Evolutionary conservation across 257 asterid genomes (phyloP), one percentile per base, ranked within the genome.

Genomic region (Lithospermum erythrorhizon): DNA sequence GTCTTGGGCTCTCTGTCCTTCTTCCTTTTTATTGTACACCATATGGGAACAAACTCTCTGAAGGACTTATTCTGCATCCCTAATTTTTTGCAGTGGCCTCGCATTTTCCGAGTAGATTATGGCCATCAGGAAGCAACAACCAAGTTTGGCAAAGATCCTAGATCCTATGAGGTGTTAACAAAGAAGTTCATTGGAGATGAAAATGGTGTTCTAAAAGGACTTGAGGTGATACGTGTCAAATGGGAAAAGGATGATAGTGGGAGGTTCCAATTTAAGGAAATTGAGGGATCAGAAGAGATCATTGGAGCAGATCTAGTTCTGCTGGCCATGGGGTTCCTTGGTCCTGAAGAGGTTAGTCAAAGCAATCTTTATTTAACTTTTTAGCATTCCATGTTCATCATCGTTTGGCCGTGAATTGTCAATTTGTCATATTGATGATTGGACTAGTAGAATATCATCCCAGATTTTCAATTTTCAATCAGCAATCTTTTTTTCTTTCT

Each of bases 241-340:
- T 93, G 99, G 99, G 99, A 86, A 81, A 93, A 93, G 76, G 99
- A 93, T 61, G 81, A 81, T 14, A 77, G 71, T 60, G 97, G 99
- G 52, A 86, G 61, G 78, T 93, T 93, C 52, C 95, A 85, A 63
- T 93, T 84, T 21, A 81, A 86, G 83, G 99, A 93, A 86, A 80
- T 93, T 6, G 95, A 93, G 78, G 99, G 97, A 54, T 84, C 97
- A 0, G 95, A 89, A 73, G 96, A 93, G 85, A 86, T 86, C 16
- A 77, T 93, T 6, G 96, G 76, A 65, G 89, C 94, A 4, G 97
- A 93, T 75, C 61, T 93, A 45, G 97, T 87, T 64, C 64, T 93
- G 58, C 84, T 93, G 30, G 99, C 99, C 30, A 93, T 93, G 99
- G 99, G 99, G 3, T 93, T 93, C 86, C 96, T 93, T 61, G 97